Evolutionary conservation across 306 rosid species (phyloP).

Genomic region (Trifolium dubium): DNA sequence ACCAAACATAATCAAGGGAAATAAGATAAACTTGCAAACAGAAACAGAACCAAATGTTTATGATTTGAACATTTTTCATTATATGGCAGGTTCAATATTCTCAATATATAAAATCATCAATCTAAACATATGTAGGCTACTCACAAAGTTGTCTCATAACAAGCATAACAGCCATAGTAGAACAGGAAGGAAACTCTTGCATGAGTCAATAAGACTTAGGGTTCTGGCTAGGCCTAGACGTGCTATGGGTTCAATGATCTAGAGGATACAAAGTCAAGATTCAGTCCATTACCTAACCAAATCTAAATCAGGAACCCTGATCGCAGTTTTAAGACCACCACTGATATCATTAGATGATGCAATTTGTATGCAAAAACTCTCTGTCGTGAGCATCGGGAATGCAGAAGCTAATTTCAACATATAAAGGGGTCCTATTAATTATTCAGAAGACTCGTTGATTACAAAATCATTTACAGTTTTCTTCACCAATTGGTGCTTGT

Average conservation of each 20-base stretch:
- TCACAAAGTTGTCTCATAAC: neutral
- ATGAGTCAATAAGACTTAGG: neutral
- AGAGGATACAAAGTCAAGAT: neutral
- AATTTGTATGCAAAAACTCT: constrained; percentile 8
- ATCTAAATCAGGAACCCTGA: neutral
- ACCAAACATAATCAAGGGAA: constrained; percentile 20
- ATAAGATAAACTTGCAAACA: neutral
- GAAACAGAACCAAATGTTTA: neutral
- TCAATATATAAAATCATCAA: constrained; percentile 10
- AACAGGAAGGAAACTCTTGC: neutral
- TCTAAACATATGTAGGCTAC: constrained; percentile 17
- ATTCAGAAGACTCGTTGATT: neutral
- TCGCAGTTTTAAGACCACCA: neutral
- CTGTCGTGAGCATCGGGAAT: neutral
- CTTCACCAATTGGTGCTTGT: neutral
- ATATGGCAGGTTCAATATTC: neutral
- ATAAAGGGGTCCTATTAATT: neutral
- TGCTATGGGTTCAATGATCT: neutral
- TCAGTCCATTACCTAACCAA: neutral
- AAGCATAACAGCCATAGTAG: neutral
- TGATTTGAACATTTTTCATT: neutral
- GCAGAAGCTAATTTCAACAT: neutral
- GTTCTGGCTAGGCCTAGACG: neutral
- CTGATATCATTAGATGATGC: neutral
- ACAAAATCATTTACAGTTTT: neutral